A percentile compares a stretch with the other conserved stretches of the same genome.
Conservation (phyloP, 2,329 filamentous ascomycete species). For the Ceratocystis eucalypticola region DNA sequence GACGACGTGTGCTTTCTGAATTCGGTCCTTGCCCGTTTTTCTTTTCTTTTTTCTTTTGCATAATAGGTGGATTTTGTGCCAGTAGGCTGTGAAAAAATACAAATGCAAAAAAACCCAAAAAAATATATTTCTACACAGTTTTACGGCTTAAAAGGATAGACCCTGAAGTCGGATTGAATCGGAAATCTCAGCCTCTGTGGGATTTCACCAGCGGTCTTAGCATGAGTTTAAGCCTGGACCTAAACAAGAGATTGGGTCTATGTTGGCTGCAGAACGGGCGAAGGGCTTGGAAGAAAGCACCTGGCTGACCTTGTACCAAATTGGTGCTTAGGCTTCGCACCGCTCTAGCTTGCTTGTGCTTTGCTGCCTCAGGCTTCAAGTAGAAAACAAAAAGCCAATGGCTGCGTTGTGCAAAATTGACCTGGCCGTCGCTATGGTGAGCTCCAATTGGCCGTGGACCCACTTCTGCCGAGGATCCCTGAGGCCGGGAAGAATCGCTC, state of each 20-base stretch:
- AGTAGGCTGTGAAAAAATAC: background rate
- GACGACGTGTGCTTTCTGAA: background rate
- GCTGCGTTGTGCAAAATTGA: conserved; percentile 6
- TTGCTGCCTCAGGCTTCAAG: conserved; percentile 7
- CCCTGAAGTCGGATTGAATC: conserved; percentile 2
- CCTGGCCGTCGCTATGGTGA: conserved; percentile 11
- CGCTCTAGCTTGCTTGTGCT: background rate
- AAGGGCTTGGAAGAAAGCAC: background rate
- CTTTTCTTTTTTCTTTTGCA: background rate
- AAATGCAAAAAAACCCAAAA: too few species aligned
- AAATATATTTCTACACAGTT: too few species aligned
- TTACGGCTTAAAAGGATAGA: background rate
- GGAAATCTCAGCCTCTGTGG: conserved; percentile 3
- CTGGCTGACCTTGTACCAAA: background rate
- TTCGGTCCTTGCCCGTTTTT: background rate
- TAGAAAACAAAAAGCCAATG: background rate
- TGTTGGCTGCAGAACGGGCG: too few species aligned
- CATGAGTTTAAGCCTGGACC: background rate
- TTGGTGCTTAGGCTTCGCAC: background rate
- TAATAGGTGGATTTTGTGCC: background rate
- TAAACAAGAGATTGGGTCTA: background rate
- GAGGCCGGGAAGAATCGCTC: conserved; percentile 18
- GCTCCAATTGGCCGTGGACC: conserved; percentile 15
- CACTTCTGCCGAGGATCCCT: conserved; percentile 17
- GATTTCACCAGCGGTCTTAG: background rate